Percentiles rank a stretch among this genome's conserved stretches.
phyloP scores from a whole-genome alignment of 2,329 filamentous ascomycete genomes.

The Nigrospora osmanthi region DNA sequence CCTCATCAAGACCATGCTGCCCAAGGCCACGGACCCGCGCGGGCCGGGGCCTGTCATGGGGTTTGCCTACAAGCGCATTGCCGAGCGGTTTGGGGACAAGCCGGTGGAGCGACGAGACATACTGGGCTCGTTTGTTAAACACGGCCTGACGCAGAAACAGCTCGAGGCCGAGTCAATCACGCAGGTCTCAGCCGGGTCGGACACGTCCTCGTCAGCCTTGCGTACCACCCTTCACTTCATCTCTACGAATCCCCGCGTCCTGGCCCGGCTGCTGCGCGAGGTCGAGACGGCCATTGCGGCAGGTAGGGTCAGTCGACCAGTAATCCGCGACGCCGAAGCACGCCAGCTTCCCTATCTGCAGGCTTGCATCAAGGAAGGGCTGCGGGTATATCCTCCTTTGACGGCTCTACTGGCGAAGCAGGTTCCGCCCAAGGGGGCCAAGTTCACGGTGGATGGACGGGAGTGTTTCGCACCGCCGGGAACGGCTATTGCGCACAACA shows the following conservation, averaged over 20 bases:
- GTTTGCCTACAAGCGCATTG: conserved; percentile 4
- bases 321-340: not conserved
- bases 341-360: not conserved
- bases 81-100: conserved; percentile 17
- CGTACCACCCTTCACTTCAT: not conserved
- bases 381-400: not conserved
- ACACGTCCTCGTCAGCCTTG: not conserved
- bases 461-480: not conserved
- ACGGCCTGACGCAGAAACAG: conserved; percentile 28
- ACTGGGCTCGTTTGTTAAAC: conserved; percentile 31
- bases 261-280: not conserved
- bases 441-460: not conserved
- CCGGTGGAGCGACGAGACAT: conserved; percentile 22
- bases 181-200: conserved; percentile 17
- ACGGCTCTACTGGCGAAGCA: not conserved
- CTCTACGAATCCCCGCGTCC: not conserved
- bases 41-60: not conserved
- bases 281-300: not conserved
- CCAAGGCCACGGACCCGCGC: not conserved
- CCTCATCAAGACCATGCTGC: not conserved
- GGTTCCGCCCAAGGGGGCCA: not conserved
- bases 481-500: not conserved
- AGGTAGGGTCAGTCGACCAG: not conserved
- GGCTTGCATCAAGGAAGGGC: not conserved
- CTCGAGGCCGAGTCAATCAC: conserved; percentile 35